phyloP scores from a whole-genome alignment of 192 early-diverging fungal genomes.

The Polychytrium aggregatum region DNA sequence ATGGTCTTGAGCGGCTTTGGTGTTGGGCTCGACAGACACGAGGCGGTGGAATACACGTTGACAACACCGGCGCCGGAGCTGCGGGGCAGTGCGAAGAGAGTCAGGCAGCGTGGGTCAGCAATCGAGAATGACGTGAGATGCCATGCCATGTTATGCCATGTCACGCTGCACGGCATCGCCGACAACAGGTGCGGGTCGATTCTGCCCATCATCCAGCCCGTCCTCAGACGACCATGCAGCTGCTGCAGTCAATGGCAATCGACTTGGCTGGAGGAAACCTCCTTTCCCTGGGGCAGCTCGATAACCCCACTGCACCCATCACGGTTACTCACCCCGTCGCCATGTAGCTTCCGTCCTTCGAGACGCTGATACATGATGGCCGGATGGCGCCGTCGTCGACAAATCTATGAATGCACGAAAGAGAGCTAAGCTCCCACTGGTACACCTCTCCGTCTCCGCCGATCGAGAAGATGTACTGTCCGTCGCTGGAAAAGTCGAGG shows the following conservation, averaged over 20 bases:
- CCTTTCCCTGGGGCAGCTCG: too few relatives aligned
- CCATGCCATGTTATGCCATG: too few relatives aligned
- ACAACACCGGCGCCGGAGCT: slow-evolving; percentile 73
- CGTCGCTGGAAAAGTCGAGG: slow-evolving; percentile 71
- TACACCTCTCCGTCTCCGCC: slow-evolving; percentile 79
- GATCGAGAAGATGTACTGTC: slow-evolving; percentile 62
- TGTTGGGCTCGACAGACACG: slow-evolving; percentile 29
- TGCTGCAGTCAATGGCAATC: too few relatives aligned
- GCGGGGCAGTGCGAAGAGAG: neutral
- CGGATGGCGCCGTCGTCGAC: slow-evolving; percentile 73
- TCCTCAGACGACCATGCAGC: too few relatives aligned
- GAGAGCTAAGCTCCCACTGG: slow-evolving; percentile 72
- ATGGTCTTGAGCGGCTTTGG: slow-evolving; percentile 67
- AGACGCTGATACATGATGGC: slow-evolving; percentile 57
- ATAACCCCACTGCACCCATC: too few relatives aligned
- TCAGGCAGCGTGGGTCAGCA: too few relatives aligned
- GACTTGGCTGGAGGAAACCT: too few relatives aligned
- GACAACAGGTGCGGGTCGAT: too few relatives aligned
- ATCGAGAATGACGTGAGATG: too few relatives aligned
- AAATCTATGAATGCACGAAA: slow-evolving; percentile 68
- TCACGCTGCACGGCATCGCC: too few relatives aligned
- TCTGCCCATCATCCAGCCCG: too few relatives aligned
- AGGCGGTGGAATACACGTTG: slow-evolving; percentile 62
- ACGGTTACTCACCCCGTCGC: slow-evolving; percentile 79
- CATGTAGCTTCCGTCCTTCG: slow-evolving; percentile 58